Conservation (phyloP, 352 stramenopile genomes). For the Pythium myriotylum region DNA sequence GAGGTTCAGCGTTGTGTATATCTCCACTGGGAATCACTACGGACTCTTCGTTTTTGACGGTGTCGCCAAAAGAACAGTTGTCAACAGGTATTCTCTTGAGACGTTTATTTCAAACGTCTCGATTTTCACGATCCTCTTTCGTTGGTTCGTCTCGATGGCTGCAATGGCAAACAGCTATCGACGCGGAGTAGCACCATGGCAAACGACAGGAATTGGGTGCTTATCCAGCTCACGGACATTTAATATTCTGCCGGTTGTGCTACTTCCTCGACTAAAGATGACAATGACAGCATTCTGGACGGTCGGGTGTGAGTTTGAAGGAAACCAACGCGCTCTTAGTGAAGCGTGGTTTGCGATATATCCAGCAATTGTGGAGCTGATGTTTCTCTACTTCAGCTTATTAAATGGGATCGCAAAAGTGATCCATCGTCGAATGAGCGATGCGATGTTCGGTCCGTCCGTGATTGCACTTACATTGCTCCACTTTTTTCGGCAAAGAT, state of each 20-base stretch:
- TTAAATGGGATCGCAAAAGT: constrained; percentile 36
- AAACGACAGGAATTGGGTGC: too few relatives aligned
- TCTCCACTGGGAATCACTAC: background rate
- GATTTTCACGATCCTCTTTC: too few relatives aligned
- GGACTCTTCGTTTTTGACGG: background rate
- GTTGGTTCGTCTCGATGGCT: too few relatives aligned
- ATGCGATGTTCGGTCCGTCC: constrained; percentile 36
- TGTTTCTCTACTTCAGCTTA: constrained; percentile 35
- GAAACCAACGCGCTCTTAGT: constrained; percentile 30
- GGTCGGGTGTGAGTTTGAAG: constrained; percentile 18
- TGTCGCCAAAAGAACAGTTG: background rate
- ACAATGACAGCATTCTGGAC: too few relatives aligned
- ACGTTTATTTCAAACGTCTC: constrained; percentile 3
- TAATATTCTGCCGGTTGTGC: too few relatives aligned
- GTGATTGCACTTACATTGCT: constrained; percentile 27
- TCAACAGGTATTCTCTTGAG: constrained; percentile 21
- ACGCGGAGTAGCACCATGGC: too few relatives aligned
- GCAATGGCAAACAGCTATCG: too few relatives aligned
- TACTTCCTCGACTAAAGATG: too few relatives aligned
- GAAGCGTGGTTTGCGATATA: constrained; percentile 46
- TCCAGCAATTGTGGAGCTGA: constrained; percentile 30
- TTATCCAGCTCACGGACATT: too few relatives aligned
- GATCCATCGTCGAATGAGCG: constrained; percentile 30
- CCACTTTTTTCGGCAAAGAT: constrained; percentile 25
- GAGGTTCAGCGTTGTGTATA: constrained; percentile 5